Base-by-base conservation (phyloP, 192 early-diverging fungal genomes). In the Pilobolus umbonatus region DNA sequence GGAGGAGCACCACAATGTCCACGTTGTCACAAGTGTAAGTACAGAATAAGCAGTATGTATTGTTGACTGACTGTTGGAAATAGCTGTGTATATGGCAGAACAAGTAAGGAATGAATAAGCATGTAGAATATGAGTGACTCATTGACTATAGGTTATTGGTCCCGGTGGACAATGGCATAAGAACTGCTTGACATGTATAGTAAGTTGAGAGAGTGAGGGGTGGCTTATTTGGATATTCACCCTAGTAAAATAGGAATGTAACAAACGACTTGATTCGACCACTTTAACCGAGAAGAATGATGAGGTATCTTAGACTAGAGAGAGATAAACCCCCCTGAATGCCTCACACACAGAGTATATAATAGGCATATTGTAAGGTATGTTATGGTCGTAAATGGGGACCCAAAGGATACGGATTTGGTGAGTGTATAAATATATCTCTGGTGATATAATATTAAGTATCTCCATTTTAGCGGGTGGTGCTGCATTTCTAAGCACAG, bases 341-440 rank as follows among this genome's bases (percentile, higher is more conserved):
- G 6, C 22, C 3, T 28, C 7, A 14, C 57, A 26, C 17, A 25
- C 40, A 48, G 26, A 29, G 25, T 24, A 31, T 49, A 51, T 11
- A 36, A n/a, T 28, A 83, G 81, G 78, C 78, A 11, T 83, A 75
- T 63, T 83, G 81, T 46, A 83, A 73, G 57, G 63, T 60, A 1
- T 83, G 81, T 52, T 74, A 83, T 55, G 69, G 62, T 47, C 77
- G 79, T 55, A 72, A 68, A 55, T 83, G 71, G 65, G 81, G 78
- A 35, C 78, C 81, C 4, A 83, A 80, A 29, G 81, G 81, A 11
- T 66, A 77, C 40, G 62, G 60, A 6, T 68, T 60, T 56, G 63
- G 61, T 49, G 61, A 31, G 28, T 17, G 36, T 21, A 34, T 28
- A 34, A 31, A 36, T 28, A 15, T 52, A 1, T 53, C 32, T 5